Conservation (phyloP, 192 early-diverging fungal species). For the Gonapodya prolifera region DNA sequence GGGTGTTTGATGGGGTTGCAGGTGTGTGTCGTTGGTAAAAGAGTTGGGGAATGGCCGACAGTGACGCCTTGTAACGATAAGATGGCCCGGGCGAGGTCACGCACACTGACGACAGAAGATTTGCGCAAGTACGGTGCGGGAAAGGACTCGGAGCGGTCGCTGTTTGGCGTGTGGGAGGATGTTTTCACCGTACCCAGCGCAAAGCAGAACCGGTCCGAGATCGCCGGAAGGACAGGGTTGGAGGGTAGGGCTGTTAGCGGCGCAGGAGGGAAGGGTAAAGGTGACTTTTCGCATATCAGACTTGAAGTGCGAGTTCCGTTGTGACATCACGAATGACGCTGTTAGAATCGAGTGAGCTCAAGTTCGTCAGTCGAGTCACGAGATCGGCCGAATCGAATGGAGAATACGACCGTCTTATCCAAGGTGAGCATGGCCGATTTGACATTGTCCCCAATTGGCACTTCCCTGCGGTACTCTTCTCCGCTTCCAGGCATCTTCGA, state of each 20-base stretch:
- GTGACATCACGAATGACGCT: too few relatives aligned
- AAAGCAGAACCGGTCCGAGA: conserved; percentile 3
- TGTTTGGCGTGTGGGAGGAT: conserved; percentile 73
- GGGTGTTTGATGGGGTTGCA: conserved; percentile 82
- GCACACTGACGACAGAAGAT: conserved; percentile 19
- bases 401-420: conserved; percentile 78
- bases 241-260: background rate
- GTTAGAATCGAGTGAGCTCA: conserved; percentile 19
- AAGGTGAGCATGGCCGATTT: conserved; percentile 35
- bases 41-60: too few relatives aligned
- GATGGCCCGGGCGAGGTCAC: background rate
- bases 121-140: conserved; percentile 33
- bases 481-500: conserved; percentile 67
- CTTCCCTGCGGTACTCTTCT: too few relatives aligned
- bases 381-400: conserved; percentile 45
- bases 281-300: background rate
- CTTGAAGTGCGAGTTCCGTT: too few relatives aligned
- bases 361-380: conserved; percentile 38
- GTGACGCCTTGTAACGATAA: too few relatives aligned
- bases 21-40: background rate
- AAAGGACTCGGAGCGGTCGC: conserved; percentile 68
- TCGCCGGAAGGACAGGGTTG: background rate
- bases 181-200: conserved; percentile 45
- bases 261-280: background rate
- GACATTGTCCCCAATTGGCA: background rate